Percentiles rank a stretch among this genome's conserved stretches.
Conservation (phyloP, 176 grass and related monocot genomes). For the Bonia amplexicaulis region DNA sequence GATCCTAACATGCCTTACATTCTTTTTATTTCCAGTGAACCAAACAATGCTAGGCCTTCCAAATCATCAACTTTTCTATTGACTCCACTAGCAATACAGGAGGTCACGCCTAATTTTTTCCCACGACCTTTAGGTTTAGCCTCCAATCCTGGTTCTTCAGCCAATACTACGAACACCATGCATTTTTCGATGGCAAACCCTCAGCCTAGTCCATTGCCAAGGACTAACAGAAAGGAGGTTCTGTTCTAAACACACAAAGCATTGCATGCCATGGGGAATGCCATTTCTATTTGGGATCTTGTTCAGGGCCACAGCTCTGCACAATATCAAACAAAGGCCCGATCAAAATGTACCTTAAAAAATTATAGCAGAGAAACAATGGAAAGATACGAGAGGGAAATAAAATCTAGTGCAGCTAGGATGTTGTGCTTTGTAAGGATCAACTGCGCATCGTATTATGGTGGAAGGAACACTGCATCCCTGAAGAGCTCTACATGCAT, state of each 20-base stretch:
- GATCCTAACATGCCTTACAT: slow-evolving; percentile 19
- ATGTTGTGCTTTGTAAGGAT: background rate
- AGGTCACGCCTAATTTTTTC: slow-evolving; percentile 30
- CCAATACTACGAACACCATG: slow-evolving; percentile 17
- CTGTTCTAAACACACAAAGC: slow-evolving; percentile 8
- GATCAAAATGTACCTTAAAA: background rate
- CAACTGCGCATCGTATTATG: background rate
- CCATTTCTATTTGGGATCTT: background rate
- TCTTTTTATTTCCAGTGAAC: slow-evolving; percentile 30
- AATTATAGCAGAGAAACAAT: background rate
- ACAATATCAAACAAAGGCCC: background rate
- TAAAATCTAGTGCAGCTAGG: background rate
- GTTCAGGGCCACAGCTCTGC: background rate
- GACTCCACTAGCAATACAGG: slow-evolving; percentile 38
- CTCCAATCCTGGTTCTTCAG: slow-evolving; percentile 26
- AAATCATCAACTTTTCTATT: slow-evolving; percentile 38
- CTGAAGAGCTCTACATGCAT: background rate
- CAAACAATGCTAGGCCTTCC: slow-evolving; percentile 30
- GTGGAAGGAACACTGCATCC: background rate
- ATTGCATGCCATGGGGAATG: background rate
- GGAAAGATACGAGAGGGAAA: background rate
- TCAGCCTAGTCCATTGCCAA: slow-evolving; percentile 40
- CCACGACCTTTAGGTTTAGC: slow-evolving; percentile 20
- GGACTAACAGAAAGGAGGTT: slow-evolving; percentile 45
- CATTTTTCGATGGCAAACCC: slow-evolving; percentile 28